Base-by-base conservation (phyloP, 306 rosid species). In the Comarum palustre region DNA sequence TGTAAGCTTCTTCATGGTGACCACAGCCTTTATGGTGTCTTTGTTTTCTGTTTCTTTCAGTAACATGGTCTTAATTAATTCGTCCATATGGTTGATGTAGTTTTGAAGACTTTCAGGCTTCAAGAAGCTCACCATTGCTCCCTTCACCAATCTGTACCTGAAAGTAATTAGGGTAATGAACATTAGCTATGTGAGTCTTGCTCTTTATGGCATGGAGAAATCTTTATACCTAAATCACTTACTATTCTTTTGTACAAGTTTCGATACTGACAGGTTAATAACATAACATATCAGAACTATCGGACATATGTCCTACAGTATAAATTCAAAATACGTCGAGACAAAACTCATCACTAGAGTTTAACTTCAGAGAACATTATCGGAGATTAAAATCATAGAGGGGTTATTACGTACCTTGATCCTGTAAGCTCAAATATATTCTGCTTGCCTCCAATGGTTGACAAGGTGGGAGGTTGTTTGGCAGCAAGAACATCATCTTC, bases 81-180 rank as follows among this genome's bases (percentile, higher is more conserved):
- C 80, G 69, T 86, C 90, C 86, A 77, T 86, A 72, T 66, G 39
- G 62, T 72, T 68, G 14, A 81, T 80, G 58, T 79, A 79, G 50
- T 84, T 86, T 19, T 84, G 86, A 64, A 84, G 83, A 34, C 86
- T 77, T 66, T 82, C 85, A 9, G 85, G 82, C 80, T 86, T 86
- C 73, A 86, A 79, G 81, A 86, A 82, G 78, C 76, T 84, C 78
- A 75, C 5, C 86, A 84, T 72, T 59, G 77, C 83, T 61, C 83
- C 85, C 60, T 75, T 84, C 46, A 79, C 78, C 38, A 84, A 59
- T 50, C 31, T 79, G 24, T 71, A 70, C 54, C 85, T 77, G 67
- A 72, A 73, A 10, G 60, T 19, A 20, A 20, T 52, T 51, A 41
- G 24, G 55, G 55, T 50, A 50, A 51, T 36, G 39, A 36, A 36